A percentile compares a stretch with the other conserved stretches of the same genome.
These are phyloP conservation scores for Annona cherimola DNA, from an alignment of 164 flowering plant genomes.

Conservation along the genomic window DNA sequence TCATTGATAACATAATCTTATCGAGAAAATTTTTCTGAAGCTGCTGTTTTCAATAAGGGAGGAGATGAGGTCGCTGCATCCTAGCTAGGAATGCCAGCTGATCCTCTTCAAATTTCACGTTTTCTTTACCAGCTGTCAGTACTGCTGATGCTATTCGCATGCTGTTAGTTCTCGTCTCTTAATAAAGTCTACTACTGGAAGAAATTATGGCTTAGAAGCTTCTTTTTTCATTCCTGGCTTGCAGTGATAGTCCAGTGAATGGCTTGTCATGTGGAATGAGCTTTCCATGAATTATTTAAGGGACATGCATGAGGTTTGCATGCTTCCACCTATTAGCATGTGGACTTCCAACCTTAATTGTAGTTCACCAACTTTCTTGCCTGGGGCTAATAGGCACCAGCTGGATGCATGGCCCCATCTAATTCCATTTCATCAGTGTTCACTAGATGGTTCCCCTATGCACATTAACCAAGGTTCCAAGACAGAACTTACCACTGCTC, in stretches of 20 bases:
- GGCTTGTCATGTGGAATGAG: not conserved
- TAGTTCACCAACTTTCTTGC: not conserved
- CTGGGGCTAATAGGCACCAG: not conserved
- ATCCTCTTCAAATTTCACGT: not conserved
- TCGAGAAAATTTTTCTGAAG: not conserved
- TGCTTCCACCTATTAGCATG: not conserved
- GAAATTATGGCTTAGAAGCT: too few relatives aligned
- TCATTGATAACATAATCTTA: not conserved
- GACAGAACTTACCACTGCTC: not conserved
- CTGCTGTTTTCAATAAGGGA: not conserved
- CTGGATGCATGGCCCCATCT: not conserved
- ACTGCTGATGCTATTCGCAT: too few relatives aligned
- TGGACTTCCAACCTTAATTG: not conserved
- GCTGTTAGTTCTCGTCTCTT: too few relatives aligned
- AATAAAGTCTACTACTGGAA: too few relatives aligned
- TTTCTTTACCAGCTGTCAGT: too few relatives aligned
- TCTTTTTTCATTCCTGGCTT: too few relatives aligned
- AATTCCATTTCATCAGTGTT: not conserved
- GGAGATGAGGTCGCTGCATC: not conserved
- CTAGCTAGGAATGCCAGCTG: not conserved
- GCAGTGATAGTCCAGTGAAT: not conserved
- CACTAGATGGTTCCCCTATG: not conserved
- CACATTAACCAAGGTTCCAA: not conserved
- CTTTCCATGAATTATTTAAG: not conserved
- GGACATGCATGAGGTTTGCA: not conserved